Evolutionary conservation across 371 early-diverging fungal species (phyloP), one percentile per base, ranked within the genome.

Genomic region (Lichtheimia hyalospora): DNA sequence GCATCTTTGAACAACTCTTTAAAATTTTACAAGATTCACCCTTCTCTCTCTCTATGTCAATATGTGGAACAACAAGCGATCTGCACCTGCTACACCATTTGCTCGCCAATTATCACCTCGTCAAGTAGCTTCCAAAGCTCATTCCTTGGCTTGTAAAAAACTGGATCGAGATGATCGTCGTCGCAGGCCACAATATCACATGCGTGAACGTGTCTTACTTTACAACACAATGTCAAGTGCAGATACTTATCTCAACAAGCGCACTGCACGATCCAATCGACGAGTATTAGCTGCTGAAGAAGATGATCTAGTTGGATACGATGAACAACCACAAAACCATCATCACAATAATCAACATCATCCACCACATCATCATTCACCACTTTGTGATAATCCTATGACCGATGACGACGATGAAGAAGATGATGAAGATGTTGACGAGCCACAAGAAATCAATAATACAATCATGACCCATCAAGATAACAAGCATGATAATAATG

Each of bases 241-340:
- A 5, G 79, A 79, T 52, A 67, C 71, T 49, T 65, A 74, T 2
- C 56, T 79, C 8, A 70, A 70, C 40, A 64, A 72, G 25, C 67
- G 76, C 21, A 71, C 70, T 8, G 57, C 67, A 49, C 70, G 79
- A 8, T 71, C 74, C 10, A 79, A 75, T 62, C 63, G 79, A 48
- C 66, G 79, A 50, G 79, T 79, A 51, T 60, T 79, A 68, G 67
- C 73, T 21, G 67, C 70, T 14, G 79, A 79, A 65, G 75, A 77
- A 25, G 75, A 79, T 21, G 75, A 78, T 28, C 52, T 49, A 20
- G 52, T 60, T 13, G 56, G 56, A 15, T 55, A 43, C 24, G 56
- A 55, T 44, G 44, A 55, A 24, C 53, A 34, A 16, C 53, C 53
- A 10, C 56, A 41, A 15, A 41, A 13, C 5, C 14, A 55, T 12